A percentile compares a stretch with the other conserved stretches of the same genome.
phyloP scores from a whole-genome alignment of 2,329 filamentous ascomycete genomes.

The Botrytis byssoidea region DNA sequence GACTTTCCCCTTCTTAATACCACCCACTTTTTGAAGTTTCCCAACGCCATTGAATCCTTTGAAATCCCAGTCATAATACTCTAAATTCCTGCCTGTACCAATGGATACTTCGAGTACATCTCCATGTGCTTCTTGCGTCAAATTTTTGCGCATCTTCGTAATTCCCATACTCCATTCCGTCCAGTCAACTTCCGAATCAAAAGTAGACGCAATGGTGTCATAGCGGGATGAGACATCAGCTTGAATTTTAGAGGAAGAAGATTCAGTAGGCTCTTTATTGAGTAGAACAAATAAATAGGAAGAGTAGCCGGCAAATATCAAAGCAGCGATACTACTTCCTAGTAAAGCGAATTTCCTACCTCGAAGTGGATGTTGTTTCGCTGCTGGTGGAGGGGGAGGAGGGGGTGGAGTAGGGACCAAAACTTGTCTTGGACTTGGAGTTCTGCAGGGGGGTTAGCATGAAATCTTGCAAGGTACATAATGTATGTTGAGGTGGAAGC shows the following conservation, averaged over 20 bases:
- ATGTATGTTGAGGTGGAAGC: neutral
- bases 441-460: constrained; percentile 23
- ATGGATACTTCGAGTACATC: constrained; percentile 63
- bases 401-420: constrained; percentile 6
- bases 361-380: constrained; percentile 29
- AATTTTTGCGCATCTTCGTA: constrained; percentile 48
- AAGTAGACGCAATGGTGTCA: constrained; percentile 48
- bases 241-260: constrained; percentile 27
- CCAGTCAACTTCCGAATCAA: constrained; percentile 57
- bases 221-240: constrained; percentile 38
- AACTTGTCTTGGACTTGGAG: constrained; percentile 25
- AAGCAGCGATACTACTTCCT: constrained; percentile 23
- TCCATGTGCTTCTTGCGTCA: constrained; percentile 51
- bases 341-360: constrained; percentile 33
- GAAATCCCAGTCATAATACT: constrained; percentile 56
- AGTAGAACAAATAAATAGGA: constrained; percentile 42
- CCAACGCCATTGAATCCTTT: constrained; percentile 31
- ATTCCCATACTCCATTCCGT: constrained; percentile 59
- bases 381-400: constrained; percentile 8
- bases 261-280: constrained; percentile 25
- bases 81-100: constrained; percentile 61
- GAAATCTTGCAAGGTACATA: neutral
- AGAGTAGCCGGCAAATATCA: constrained; percentile 27
- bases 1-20: constrained; percentile 41
- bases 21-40: constrained; percentile 25